phyloP scores from a whole-genome alignment of 805 yeast genomes.

The Hanseniaspora hatyaiensis region DNA sequence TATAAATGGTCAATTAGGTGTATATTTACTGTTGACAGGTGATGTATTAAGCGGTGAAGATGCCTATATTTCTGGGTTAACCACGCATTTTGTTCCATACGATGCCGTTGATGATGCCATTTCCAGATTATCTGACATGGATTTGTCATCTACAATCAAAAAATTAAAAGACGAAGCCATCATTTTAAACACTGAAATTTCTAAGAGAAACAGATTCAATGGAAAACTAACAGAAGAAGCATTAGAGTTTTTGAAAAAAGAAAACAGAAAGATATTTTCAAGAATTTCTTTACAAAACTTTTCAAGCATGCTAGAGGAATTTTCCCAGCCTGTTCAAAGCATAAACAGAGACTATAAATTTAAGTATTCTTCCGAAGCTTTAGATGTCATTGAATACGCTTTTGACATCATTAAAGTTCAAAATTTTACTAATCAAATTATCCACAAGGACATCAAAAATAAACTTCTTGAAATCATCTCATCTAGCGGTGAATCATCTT shows the following conservation, averaged over 20 bases:
- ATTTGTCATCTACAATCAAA: constrained; percentile 22
- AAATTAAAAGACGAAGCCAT: constrained; percentile 27
- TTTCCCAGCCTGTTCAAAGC: constrained; percentile 52
- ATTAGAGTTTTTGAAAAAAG: constrained; percentile 32
- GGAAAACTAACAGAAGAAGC: constrained; percentile 17
- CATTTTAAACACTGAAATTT: constrained; percentile 17
- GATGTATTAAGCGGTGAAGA: constrained; percentile 66
- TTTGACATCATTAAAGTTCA: constrained; percentile 32
- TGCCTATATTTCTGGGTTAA: constrained; percentile 70
- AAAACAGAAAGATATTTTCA: constrained; percentile 9
- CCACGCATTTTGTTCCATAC: constrained; percentile 78
- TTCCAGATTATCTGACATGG: constrained; percentile 53
- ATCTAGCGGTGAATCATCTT: constrained; percentile 22
- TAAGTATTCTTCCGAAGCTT: constrained; percentile 44
- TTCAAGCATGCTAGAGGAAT: constrained; percentile 61
- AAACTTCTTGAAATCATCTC: constrained; percentile 1
- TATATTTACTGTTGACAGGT: constrained; percentile 79
- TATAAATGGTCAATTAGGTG: constrained; percentile 64
- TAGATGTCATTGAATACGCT: constrained; percentile 54
- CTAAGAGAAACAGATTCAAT: constrained; percentile 19
- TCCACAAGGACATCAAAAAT: constrained; percentile 18
- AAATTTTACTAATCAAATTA: constrained; percentile 29
- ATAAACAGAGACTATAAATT: constrained; percentile 38
- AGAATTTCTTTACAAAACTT: constrained; percentile 38
- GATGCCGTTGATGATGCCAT: constrained; percentile 50